Evolutionary conservation across 768 basidiomycete genomes (phyloP).

Genomic region (Myochromella boudieri): DNA sequence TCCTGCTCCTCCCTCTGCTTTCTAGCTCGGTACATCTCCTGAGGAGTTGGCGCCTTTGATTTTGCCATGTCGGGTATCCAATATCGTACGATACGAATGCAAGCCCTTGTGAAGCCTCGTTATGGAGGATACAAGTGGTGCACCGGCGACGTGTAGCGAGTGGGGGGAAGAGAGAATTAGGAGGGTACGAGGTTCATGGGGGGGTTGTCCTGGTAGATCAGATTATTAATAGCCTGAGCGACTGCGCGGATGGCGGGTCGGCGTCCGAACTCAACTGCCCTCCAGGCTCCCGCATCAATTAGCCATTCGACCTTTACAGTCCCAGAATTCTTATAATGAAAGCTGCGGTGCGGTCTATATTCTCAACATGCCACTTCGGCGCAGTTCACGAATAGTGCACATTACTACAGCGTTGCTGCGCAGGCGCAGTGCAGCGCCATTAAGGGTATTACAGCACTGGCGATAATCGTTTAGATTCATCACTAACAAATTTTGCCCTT

Average conservation of each 20-base stretch:
- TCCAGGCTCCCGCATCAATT: too few relatives aligned
- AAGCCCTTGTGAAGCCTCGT: background rate
- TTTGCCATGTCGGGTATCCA: conserved; percentile 42
- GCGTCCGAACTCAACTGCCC: background rate
- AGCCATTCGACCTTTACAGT: too few relatives aligned
- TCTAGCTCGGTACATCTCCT: conserved; percentile 60
- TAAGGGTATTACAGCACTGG: too few relatives aligned
- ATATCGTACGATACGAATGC: background rate
- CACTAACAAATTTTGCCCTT: too few relatives aligned
- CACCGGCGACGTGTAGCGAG: background rate
- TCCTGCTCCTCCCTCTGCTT: conserved; percentile 65
- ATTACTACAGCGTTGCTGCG: too few relatives aligned
- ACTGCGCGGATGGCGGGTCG: conserved; percentile 4
- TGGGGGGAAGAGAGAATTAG: background rate
- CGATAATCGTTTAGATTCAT: too few relatives aligned
- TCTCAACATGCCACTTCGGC: too few relatives aligned
- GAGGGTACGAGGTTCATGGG: conserved; percentile 1
- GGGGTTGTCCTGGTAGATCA: background rate
- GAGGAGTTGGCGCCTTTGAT: conserved; percentile 55
- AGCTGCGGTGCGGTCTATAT: too few relatives aligned
- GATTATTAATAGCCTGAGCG: conserved; percentile 8
- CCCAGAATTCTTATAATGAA: too few relatives aligned
- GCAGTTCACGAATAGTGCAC: too few relatives aligned
- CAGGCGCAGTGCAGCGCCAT: too few relatives aligned
- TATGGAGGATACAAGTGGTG: background rate